Conservation (phyloP, 345 rosid genomes). For the Mallotus nudiflorus region DNA sequence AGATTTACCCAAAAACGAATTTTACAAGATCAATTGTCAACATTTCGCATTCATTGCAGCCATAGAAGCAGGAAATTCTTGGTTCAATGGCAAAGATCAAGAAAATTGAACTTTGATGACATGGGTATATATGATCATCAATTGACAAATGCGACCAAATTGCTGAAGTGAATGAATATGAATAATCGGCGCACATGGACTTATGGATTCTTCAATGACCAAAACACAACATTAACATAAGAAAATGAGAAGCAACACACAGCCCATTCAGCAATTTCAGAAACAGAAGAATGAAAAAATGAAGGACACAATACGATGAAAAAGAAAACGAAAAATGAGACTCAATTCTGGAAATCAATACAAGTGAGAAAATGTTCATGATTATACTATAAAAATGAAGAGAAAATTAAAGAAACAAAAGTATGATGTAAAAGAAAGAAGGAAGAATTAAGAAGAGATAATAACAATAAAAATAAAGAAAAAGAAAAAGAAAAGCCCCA, state of each 20-base stretch:
- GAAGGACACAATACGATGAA: neutral
- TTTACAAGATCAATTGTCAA: neutral
- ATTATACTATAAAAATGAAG: slow-evolving; percentile 40
- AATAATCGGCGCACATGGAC: neutral
- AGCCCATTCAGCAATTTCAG: neutral
- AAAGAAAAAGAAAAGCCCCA: slow-evolving; percentile 38
- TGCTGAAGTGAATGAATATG: too few relatives aligned
- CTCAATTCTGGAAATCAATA: slow-evolving; percentile 28
- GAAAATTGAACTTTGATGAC: neutral
- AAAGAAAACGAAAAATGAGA: neutral
- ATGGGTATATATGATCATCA: neutral
- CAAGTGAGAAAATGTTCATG: slow-evolving; percentile 43
- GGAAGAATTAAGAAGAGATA: slow-evolving; percentile 28
- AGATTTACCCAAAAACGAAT: neutral
- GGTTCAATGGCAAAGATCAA: neutral
- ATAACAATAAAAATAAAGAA: slow-evolving; percentile 38
- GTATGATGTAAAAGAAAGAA: slow-evolving; percentile 38
- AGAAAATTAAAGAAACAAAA: slow-evolving; percentile 23
- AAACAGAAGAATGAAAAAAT: neutral
- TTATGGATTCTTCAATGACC: neutral
- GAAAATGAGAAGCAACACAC: too few relatives aligned
- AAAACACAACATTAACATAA: too few relatives aligned
- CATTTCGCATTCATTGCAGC: too few relatives aligned
- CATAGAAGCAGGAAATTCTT: slow-evolving; percentile 6
- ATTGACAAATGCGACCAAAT: too few relatives aligned